A percentile compares a stretch with the other conserved stretches of the same genome.
Evolutionary conservation across 495 filamentous ascomycete genomes (phyloP).

Genomic region (Parachaetomium inaequale): DNA sequence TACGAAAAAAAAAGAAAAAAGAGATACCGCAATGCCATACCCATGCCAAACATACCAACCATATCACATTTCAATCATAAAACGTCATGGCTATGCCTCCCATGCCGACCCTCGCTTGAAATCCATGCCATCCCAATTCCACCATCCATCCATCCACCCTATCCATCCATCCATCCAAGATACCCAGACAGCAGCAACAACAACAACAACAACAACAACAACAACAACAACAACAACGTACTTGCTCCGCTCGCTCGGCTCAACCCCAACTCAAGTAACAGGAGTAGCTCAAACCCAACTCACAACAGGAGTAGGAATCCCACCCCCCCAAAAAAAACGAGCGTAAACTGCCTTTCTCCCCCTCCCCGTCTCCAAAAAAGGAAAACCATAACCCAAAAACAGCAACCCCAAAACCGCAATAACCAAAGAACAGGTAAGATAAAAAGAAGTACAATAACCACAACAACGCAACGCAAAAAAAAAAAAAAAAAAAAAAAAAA

Average conservation of each 20-base stretch:
- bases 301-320: not conserved
- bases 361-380: no score
- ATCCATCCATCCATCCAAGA: not conserved
- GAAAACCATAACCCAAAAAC: no score
- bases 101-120: not conserved
- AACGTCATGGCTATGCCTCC: not conserved
- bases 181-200: not conserved
- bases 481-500: not conserved
- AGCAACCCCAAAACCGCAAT: no score
- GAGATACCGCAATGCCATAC: not conserved
- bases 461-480: not conserved
- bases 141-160: not conserved
- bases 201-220: not conserved
- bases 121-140: not conserved
- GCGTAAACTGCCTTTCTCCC: no score
- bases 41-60: not conserved
- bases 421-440: no score
- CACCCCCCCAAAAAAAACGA: not conserved
- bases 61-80: constrained; percentile 8
- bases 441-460: no score
- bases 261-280: not conserved
- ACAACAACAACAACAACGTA: not conserved
- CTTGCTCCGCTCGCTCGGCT: not conserved
- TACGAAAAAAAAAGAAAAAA: not conserved
- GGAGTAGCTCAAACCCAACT: not conserved